Evolutionary conservation across 768 basidiomycete species (phyloP), one percentile per base, ranked within the genome.

Genomic region (Hygrophoropsis aurantiaca): DNA sequence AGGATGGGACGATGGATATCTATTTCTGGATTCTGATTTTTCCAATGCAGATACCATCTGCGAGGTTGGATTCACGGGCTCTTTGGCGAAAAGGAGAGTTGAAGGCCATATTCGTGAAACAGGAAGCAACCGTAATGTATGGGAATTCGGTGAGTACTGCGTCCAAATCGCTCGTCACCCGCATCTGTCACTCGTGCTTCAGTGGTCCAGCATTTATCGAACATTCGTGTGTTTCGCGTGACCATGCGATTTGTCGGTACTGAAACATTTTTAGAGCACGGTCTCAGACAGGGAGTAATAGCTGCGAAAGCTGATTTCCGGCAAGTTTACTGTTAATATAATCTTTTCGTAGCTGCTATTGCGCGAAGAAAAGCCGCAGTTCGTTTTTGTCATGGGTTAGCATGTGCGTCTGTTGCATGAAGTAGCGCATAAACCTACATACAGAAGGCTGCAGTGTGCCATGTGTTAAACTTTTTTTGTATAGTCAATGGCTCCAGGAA

Each of bases 1-100:
- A 42, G 90, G 89, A 1, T 92, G 90, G 90, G 79, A 82, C 20
- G 87, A 85, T 48, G 79, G 79, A 0, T 79, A 80, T 56, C 43
- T 58, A 26, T 90, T 90, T 67, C 71, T 86, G 40, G 13, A 55
- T 30, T 51, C 65, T 47, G 44, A 41, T 26, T 44, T 50, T 24
- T 44, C 57, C 13, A 51, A 39, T 18, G 47, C 42, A 26, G 55
- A 49, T 27, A 55, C 64, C 11, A 67, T 76, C 8, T 74, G 72
- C 21, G 81, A 87, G 61, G 60, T 90, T 2, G 89, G 87, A 23
- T 89, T 86, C 61, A 69, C 72, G 49, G 73, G 74, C 16, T 75
- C 78, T n/a, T 83, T 83, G 85, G 72, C 74, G 34, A 72, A 68
- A 50, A 64, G 64, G 39, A 66, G 79, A 42, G 70, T 58, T 1